Evolutionary conservation across 108 stramenopile species (phyloP), one percentile per base, ranked within the genome.

Genomic region (Mediolabrus comicus): DNA sequence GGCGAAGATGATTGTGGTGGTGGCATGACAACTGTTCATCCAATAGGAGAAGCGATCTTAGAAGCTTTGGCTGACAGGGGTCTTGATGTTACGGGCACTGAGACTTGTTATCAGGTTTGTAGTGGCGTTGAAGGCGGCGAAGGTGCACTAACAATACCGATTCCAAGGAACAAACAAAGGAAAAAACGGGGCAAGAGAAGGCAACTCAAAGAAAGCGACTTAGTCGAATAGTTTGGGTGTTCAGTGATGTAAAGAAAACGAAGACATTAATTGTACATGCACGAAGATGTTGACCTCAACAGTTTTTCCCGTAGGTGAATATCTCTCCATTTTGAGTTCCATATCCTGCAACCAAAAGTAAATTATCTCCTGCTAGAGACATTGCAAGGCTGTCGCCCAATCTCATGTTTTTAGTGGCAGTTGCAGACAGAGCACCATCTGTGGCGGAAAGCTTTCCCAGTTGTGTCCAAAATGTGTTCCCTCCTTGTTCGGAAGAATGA

Each of bases 121-220:
- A 61, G 70, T 72, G 74, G 74, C 17, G 31, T 11, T 29, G 43
- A 43, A 31, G 51, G 12, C 11, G 46, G 36, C 0, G n/a, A 62
- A 27, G 35, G 53, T 35, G 70, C 41, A n/a, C 58, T 71, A n/a
- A 54, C 64, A 14, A 55, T 70, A 14, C 80, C 80, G 5, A 72
- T 24, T 26, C 62, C 80, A 11, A 63, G 80, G 14, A 81, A 81
- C 30, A 81, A 81, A 19, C 80, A 81, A 39, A 22, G 74, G 19
- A 71, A 71, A 9, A 62, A 62, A 5, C 52, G 26, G 22, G 49
- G 35, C 33, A 75, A 76, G 56, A 65, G 28, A n/a, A 57, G n/a
- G n/a, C n/a, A n/a, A n/a, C n/a, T n/a, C n/a, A n/a, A n/a, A n/a
- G n/a, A n/a, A n/a, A n/a, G n/a, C n/a, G n/a, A n/a, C n/a, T n/a